Evolutionary conservation across 208 protist genomes (phyloP), one percentile per base, ranked within the genome.

Genomic region (Crithidia acanthocephali): DNA sequence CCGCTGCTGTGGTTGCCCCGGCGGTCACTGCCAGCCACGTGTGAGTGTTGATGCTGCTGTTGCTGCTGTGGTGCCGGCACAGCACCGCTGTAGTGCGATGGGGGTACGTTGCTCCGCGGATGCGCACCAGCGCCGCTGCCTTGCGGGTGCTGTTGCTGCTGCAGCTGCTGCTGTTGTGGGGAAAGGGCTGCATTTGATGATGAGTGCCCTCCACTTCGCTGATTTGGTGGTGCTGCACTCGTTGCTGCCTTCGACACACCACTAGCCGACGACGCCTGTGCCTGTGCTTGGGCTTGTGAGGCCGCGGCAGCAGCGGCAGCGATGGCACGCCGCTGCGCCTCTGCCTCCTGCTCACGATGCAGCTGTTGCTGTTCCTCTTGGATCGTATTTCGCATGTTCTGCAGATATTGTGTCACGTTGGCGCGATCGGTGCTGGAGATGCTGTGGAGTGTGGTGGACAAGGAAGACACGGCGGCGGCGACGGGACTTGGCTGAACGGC

Each of bases 291-390:
- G 13, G 67, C 67, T 27, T 57, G 52, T 8, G 52, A 28, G 9
- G 44, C 48, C 45, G 56, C 57, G 1, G 47, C 30, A 16, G 60
- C 59, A 45, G 58, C 72, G 47, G 42, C 59, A 22, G 50, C 65
- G 47, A 64, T 16, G 20, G 64, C 50, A 1, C 22, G 51, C 9
- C 65, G 51, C 40, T 40, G 47, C 20, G 65, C 65, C 53, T 71
- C 55, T 2, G 8, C 35, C 48, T 60, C 52, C 30, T 37, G 33
- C 10, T 37, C 58, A 13, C 57, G 48, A 48, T 72, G 42, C 22
- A 63, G 65, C 51, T 68, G 50, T 23, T 47, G 20, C 66, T 63
- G 55, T 56, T 61, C 55, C 22, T 44, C 56, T 33, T 72, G 56
- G 0, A 52, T 27, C 3, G 50, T 48, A 3, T 45, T 9, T 0